Evolutionary conservation across 2,329 filamentous ascomycete genomes (phyloP).

Genomic region (Fusarium sulawesiense): DNA sequence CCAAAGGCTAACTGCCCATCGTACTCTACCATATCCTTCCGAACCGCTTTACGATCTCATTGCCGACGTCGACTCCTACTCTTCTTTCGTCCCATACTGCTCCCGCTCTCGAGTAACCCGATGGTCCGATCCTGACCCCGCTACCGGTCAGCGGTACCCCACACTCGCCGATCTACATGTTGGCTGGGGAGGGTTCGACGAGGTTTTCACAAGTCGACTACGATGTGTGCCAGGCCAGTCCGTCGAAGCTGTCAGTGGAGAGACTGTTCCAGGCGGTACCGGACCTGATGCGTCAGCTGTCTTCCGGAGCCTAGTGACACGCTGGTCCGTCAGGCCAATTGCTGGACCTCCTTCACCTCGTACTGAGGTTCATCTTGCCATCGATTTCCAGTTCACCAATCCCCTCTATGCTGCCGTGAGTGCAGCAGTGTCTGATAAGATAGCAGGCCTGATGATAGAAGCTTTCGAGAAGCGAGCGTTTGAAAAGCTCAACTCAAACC

Average conservation of each 20-base stretch:
- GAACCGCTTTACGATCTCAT: constrained; percentile 83
- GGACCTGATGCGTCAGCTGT: constrained; percentile 58
- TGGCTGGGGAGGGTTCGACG: constrained; percentile 85
- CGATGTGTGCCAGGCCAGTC: constrained; percentile 78
- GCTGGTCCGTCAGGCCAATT: constrained; percentile 72
- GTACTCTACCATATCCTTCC: constrained; percentile 80
- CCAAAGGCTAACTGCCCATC: constrained; percentile 78
- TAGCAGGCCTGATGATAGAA: constrained; percentile 89
- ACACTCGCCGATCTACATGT: constrained; percentile 81
- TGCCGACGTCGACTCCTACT: constrained; percentile 87
- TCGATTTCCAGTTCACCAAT: constrained; percentile 88
- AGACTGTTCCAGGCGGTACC: constrained; percentile 59
- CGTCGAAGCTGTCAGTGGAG: constrained; percentile 82
- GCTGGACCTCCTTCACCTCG: constrained; percentile 40
- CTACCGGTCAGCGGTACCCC: constrained; percentile 69
- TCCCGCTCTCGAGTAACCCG: constrained; percentile 79
- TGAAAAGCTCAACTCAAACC: constrained; percentile 51
- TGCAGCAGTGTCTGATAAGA: constrained; percentile 81
- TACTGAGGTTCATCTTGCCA: constrained; percentile 79
- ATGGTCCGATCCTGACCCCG: constrained; percentile 69
- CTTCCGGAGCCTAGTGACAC: constrained; percentile 75
- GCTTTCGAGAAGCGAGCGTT: constrained; percentile 88
- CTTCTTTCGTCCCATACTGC: constrained; percentile 92
- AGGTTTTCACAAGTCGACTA: constrained; percentile 83
- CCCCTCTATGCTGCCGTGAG: constrained; percentile 89